Evolutionary conservation across 2,329 filamentous ascomycete genomes (phyloP).

Genomic region (Hypoxylon sp.): DNA sequence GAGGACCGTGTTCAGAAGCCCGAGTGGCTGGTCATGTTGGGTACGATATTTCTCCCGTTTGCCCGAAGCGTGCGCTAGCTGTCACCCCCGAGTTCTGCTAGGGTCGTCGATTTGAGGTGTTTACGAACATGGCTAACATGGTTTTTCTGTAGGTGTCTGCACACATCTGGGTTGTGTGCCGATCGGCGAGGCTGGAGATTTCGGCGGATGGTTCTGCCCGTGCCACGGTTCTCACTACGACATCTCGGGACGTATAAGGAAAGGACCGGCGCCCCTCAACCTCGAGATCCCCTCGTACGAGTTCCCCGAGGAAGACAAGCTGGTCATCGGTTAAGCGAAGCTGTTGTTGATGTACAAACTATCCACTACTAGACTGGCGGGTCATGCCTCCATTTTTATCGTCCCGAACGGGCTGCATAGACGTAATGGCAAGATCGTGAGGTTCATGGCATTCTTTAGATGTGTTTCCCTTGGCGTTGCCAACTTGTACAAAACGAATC

Average conservation of each 20-base stretch:
- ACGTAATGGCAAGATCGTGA: slow-evolving; percentile 52
- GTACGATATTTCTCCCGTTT: slow-evolving; percentile 64
- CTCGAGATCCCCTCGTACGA: slow-evolving; percentile 94
- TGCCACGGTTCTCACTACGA: slow-evolving; percentile 99
- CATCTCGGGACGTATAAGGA: slow-evolving; percentile 98
- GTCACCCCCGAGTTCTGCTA: neutral
- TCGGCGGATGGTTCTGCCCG: slow-evolving; percentile 99
- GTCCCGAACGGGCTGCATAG: slow-evolving; percentile 42
- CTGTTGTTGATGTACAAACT: slow-evolving; percentile 48
- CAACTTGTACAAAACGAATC: slow-evolving; percentile 53
- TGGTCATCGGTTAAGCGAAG: slow-evolving; percentile 87
- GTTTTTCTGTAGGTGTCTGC: slow-evolving; percentile 81
- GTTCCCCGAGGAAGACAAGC: slow-evolving; percentile 89
- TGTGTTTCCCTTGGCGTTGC: slow-evolving; percentile 48
- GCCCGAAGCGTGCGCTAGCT: neutral
- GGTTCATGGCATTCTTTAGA: slow-evolving; percentile 53
- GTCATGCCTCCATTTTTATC: slow-evolving; percentile 35
- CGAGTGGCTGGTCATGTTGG: slow-evolving; percentile 99
- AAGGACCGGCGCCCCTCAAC: slow-evolving; percentile 96
- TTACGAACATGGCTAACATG: slow-evolving; percentile 37
- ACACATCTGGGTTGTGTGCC: slow-evolving; percentile 99
- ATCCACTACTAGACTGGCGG: slow-evolving; percentile 53
- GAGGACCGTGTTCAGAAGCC: slow-evolving; percentile 96
- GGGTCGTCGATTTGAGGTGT: neutral
- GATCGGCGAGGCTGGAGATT: slow-evolving; percentile 98